These are phyloP conservation scores for Pleomassaria siparia DNA, from an alignment of 2,329 filamentous ascomycete genomes.

Conservation along the genomic window DNA sequence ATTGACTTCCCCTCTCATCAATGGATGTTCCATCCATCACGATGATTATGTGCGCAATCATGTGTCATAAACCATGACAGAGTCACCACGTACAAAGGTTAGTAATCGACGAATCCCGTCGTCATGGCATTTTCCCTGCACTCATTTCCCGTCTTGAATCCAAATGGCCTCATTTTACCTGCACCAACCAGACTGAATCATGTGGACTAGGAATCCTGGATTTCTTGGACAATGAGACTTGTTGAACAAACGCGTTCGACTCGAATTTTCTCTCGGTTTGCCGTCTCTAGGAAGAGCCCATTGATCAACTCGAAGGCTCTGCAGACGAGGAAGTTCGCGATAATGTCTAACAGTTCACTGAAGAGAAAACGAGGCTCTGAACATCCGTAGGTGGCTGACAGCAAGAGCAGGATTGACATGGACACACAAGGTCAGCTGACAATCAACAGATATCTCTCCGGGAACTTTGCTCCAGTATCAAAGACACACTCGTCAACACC, in stretches of 20 bases:
- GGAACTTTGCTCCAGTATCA: constrained; percentile 70
- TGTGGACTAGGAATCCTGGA: too few relatives aligned
- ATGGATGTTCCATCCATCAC: constrained; percentile 15
- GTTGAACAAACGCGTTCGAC: background rate
- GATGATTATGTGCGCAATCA: constrained; percentile 5
- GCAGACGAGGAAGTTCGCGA: background rate
- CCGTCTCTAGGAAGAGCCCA: background rate
- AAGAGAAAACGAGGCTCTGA: constrained; percentile 23
- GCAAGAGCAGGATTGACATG: background rate
- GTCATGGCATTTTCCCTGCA: constrained; percentile 5
- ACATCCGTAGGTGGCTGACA: constrained; percentile 45
- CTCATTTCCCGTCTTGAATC: background rate
- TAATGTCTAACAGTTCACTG: constrained; percentile 26
- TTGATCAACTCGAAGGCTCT: background rate
- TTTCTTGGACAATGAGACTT: background rate
- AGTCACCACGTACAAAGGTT: background rate
- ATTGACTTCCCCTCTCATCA: constrained; percentile 14
- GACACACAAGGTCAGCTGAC: constrained; percentile 8
- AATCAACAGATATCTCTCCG: constrained; percentile 57
- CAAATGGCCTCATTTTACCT: background rate
- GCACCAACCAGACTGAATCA: too few relatives aligned
- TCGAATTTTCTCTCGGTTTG: background rate
- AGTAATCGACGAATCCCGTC: background rate
- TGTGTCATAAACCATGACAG: too few relatives aligned
- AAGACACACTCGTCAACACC: constrained; percentile 57